phyloP scores from a whole-genome alignment of 148 eudicot genomes.

The Rhododendron vialii region DNA sequence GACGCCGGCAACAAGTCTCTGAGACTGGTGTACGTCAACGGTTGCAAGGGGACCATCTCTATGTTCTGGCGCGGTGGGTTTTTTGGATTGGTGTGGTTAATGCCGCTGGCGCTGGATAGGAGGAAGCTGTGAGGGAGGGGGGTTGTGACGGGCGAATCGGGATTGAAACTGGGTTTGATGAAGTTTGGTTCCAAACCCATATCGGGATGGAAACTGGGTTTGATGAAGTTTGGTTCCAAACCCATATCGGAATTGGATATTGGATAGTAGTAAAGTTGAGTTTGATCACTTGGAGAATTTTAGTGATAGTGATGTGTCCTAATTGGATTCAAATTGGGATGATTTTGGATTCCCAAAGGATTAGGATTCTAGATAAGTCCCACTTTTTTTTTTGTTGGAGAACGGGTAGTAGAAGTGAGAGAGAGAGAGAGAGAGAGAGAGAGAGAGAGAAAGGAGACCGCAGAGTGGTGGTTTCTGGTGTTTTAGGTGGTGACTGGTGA shows the following conservation, averaged over 20 bases:
- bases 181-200: constrained; percentile 5
- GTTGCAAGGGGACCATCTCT: constrained; percentile 18
- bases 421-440: not conserved
- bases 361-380: not conserved
- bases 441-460: not conserved
- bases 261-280: not conserved
- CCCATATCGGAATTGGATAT: not conserved
- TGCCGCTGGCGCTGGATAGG: not conserved
- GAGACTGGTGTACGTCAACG: constrained; percentile 26
- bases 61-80: constrained; percentile 1
- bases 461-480: not conserved
- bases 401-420: not conserved
- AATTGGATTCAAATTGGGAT: not conserved
- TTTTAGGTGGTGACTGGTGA: not conserved
- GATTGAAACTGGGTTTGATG: not conserved
- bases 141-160: not conserved
- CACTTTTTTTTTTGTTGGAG: too few species aligned
- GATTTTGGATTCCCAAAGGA: not conserved
- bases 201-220: not conserved
- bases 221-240: not conserved
- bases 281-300: not conserved
- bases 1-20: constrained; percentile 24
- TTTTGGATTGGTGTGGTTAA: not conserved
- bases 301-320: not conserved
- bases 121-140: not conserved